phyloP scores from a whole-genome alignment of 176 grass and related monocot genomes.

The Rhynchospora pubera region DNA sequence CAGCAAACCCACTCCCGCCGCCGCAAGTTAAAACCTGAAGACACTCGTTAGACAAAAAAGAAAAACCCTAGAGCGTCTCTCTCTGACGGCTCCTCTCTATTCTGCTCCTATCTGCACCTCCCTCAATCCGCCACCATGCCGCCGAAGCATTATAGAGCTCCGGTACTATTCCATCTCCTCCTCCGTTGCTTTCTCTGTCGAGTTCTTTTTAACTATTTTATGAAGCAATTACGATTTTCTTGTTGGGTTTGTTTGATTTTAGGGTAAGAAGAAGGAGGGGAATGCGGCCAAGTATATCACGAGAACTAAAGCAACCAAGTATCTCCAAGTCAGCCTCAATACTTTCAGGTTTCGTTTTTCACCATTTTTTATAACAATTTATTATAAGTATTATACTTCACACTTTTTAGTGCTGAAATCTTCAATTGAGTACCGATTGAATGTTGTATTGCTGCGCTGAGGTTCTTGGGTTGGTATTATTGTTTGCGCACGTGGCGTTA shows the following conservation, averaged over 20 bases:
- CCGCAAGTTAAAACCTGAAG: neutral
- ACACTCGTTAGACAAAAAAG: neutral
- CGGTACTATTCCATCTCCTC: slow-evolving; percentile 32
- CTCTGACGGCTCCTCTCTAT: neutral
- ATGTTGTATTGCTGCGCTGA: neutral
- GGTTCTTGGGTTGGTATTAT: too few relatives aligned
- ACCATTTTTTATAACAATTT: neutral
- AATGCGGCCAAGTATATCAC: slow-evolving; percentile 96
- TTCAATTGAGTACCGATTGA: neutral
- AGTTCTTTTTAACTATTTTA: too few relatives aligned
- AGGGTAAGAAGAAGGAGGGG: slow-evolving; percentile 99
- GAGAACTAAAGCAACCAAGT: slow-evolving; percentile 71
- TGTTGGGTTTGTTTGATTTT: neutral
- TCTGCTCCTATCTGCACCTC: neutral
- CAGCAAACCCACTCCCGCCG: neutral
- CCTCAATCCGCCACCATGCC: slow-evolving; percentile 39
- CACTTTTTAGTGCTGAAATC: neutral
- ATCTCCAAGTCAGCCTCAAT: slow-evolving; percentile 70
- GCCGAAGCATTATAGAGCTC: slow-evolving; percentile 84
- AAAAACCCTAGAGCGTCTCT: neutral
- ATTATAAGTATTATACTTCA: too few relatives aligned
- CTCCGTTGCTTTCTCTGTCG: neutral
- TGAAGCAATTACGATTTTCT: neutral
- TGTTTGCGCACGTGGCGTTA: too few relatives aligned
- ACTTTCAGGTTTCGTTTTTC: slow-evolving; percentile 48